Percentiles rank a stretch among this genome's conserved stretches.
These are phyloP conservation scores for Heritiera fomes DNA, from an alignment of 345 rosid genomes.

Conservation along the genomic window DNA sequence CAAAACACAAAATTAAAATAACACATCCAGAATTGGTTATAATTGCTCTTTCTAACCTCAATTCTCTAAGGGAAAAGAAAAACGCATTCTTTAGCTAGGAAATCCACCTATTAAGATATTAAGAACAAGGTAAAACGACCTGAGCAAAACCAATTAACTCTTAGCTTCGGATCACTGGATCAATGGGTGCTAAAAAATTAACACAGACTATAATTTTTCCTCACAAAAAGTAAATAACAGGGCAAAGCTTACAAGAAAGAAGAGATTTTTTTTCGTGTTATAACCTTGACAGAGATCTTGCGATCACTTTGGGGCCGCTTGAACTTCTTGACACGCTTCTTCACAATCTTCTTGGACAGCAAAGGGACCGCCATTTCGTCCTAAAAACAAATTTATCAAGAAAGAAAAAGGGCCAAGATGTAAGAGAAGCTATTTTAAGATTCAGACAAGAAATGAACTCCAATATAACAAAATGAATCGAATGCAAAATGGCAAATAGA, in stretches of 20 bases:
- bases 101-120: not conserved
- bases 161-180: not conserved
- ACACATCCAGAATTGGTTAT: not conserved
- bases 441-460: not conserved
- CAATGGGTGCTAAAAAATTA: not conserved
- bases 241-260: no score
- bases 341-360: slow-evolving; percentile 58
- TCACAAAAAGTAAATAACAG: not conserved
- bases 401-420: not conserved
- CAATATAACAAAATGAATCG: not conserved
- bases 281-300: slow-evolving; percentile 46
- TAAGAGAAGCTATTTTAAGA: not conserved
- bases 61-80: not conserved
- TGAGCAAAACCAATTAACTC: not conserved
- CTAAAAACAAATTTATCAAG: slow-evolving; percentile 20
- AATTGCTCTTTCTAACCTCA: not conserved
- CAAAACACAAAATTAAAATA: not conserved
- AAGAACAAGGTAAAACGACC: not conserved
- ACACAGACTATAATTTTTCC: no score
- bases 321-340: slow-evolving; percentile 69
- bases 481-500: not conserved
- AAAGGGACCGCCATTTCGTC: slow-evolving; percentile 63
- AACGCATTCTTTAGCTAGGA: not conserved
- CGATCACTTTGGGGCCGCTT: slow-evolving; percentile 71
- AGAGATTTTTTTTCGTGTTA: no score